phyloP scores from a whole-genome alignment of 305 asterid genomes.

The Ilex paraguariensis region DNA sequence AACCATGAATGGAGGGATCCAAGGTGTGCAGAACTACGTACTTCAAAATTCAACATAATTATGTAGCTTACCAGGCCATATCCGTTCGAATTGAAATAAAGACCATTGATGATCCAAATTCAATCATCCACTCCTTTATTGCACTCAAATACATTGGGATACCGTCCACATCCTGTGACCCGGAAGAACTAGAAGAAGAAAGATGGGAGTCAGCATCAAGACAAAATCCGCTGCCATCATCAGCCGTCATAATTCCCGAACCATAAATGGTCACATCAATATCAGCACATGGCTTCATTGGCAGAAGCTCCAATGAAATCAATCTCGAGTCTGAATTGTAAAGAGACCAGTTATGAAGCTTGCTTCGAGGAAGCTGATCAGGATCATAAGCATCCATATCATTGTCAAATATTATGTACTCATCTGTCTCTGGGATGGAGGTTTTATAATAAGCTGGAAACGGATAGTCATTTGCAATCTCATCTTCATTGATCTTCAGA shows the following conservation, averaged over 20 bases:
- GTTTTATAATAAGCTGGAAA: conserved; percentile 85
- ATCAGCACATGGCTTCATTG: conserved; percentile 85
- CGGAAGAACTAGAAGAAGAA: conserved; percentile 54
- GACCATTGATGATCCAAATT: conserved; percentile 79
- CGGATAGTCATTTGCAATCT: conserved; percentile 95
- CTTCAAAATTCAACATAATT: too few species aligned
- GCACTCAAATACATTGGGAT: conserved; percentile 85
- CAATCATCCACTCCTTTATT: conserved; percentile 94
- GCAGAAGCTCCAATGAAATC: conserved; percentile 90
- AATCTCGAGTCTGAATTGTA: conserved; percentile 91
- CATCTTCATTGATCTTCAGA: conserved; percentile 93
- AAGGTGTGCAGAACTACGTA: too few species aligned
- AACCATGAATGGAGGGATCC: too few species aligned
- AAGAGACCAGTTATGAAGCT: conserved; percentile 92
- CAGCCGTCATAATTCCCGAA: conserved; percentile 77
- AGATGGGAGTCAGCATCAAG: conserved; percentile 57
- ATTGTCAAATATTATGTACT: conserved; percentile 75
- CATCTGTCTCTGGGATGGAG: conserved; percentile 72
- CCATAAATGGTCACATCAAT: conserved; percentile 89
- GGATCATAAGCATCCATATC: conserved; percentile 43
- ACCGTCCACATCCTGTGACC: conserved; percentile 52
- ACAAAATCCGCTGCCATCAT: conserved; percentile 91
- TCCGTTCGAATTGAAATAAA: conserved; percentile 85
- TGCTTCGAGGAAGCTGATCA: conserved; percentile 68
- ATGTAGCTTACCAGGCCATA: conserved; percentile 68